Evolutionary conservation across 805 yeast species (phyloP), one percentile per base, ranked within the genome.

Genomic region (Maudiozyma bulderi): DNA sequence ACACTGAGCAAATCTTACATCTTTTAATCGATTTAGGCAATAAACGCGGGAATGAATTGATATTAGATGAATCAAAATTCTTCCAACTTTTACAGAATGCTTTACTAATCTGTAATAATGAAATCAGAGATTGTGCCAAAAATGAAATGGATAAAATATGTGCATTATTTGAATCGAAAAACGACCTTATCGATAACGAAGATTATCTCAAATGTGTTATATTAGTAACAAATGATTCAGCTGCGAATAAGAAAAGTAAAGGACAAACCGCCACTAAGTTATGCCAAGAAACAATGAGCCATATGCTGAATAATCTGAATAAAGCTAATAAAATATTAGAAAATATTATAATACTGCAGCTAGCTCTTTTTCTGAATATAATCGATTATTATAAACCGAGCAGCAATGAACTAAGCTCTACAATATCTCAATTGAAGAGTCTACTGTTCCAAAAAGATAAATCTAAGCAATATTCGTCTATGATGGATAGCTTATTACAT

Each of bases 141-240:
- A 35, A 8, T 4, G 38, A 11, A 3, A 35, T n/a, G 3, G 15
- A 13, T 13, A 15, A 35, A 35, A 35, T 38, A 3, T 15, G 40
- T 15, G 20, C 8, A 38, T n/a, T 38, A 11, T 38, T 38, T 15
- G 15, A 6, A 1, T 9, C 14, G 3, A 14, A 38, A 7, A 8
- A 3, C 6, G 13, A 9, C 13, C 29, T 38, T 14, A 15, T 38
- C 10, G 15, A 38, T 14, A 31, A 40, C 13, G 47, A 41, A n/a
- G 33, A 40, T 8, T 40, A 15, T 28, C 13, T 60, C 11, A 62
- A 62, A 47, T 51, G 54, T 28, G 40, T 60, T 11, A 59, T 62
- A n/a, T 45, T 60, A 31, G 20, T 60, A 10, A 56, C 66, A 26
- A 63, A 59, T 42, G 54, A 54, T 26, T 30, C 28, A 8, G 40